Base-by-base conservation (phyloP, 495 filamentous ascomycete genomes). In the Daldinia vernicosa region DNA sequence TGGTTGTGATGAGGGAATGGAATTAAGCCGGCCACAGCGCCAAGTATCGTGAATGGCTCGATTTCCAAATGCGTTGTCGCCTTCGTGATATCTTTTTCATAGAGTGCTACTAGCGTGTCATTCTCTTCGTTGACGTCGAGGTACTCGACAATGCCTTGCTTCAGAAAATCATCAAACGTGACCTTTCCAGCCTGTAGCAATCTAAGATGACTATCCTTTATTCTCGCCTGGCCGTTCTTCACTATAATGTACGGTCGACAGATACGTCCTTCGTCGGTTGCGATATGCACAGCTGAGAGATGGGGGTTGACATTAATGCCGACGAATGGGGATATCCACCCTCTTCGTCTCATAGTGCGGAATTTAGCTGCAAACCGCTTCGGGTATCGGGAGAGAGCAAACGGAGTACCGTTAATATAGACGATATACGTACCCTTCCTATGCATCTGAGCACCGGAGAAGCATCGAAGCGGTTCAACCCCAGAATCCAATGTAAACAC, bases 1-100 rank as follows among this genome's bases (percentile, higher is more conserved):
- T 99, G 95, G 79, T 99, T 99, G 84, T 99, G 95, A 81, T 99
- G 96, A 11, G 95, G 95, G 76, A 98, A 99, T 4, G 95, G 95
- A 74, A 99, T 98, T 22, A 99, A 84, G 40, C 95, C 95, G 39
- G 95, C 95, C 35, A 98, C 96, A 27, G 95, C 96, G n/a, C 95
- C 95, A 32, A 99, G 89, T 47, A 98, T 91, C 1, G 96, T 98
- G 78, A 98, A 98, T 0, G 95, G 95, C 77, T 98, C 96, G 59
- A 99, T 98, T 76, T 99, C 95, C 35, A 98, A 83, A 80, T 99
- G 95, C 0, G 95, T 98, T 0, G 93, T 95, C 11, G 88, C 86
- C 45, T 88, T 85, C 24, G 85, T 89, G 67, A 98, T 92, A 35
- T 94, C 90, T 33, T 87, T 86, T 75, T 98, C 95, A 67, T 92